Evolutionary conservation across 306 rosid species (phyloP).

Genomic region (Sophora flavescens): DNA sequence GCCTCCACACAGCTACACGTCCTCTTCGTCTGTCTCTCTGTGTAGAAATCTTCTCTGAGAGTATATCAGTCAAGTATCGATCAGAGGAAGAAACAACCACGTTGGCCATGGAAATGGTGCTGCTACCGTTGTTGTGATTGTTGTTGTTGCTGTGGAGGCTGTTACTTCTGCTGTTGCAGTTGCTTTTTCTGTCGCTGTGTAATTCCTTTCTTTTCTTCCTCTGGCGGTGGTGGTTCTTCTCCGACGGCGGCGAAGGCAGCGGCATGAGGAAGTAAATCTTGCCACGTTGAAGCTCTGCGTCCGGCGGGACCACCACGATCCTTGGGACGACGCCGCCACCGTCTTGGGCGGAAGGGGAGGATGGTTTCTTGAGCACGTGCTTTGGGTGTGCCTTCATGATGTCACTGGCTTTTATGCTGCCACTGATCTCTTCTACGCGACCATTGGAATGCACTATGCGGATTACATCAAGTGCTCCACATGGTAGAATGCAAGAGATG

Average conservation of each 20-base stretch:
- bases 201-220: constrained; percentile 57
- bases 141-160: not conserved
- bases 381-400: constrained; percentile 90
- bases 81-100: constrained; percentile 72
- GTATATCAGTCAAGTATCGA: constrained; percentile 78
- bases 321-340: constrained; percentile 68
- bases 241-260: constrained; percentile 50
- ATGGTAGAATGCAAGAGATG: constrained; percentile 97
- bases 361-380: constrained; percentile 87
- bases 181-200: constrained; percentile 1
- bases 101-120: constrained; percentile 52
- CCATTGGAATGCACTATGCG: constrained; percentile 92
- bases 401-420: constrained; percentile 74
- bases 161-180: not conserved
- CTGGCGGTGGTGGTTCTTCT: constrained; percentile 41
- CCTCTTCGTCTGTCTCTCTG: constrained; percentile 84
- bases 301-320: constrained; percentile 91
- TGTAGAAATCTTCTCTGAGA: constrained; percentile 83
- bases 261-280: constrained; percentile 99
- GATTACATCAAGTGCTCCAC: constrained; percentile 90
- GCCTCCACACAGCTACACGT: constrained; percentile 93
- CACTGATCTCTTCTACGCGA: constrained; percentile 84
- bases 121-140: not conserved
- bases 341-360: constrained; percentile 62
- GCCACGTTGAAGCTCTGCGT: constrained; percentile 89